Evolutionary conservation across 164 flowering plant species (phyloP).

Genomic region (Nymphaea thermarum): DNA sequence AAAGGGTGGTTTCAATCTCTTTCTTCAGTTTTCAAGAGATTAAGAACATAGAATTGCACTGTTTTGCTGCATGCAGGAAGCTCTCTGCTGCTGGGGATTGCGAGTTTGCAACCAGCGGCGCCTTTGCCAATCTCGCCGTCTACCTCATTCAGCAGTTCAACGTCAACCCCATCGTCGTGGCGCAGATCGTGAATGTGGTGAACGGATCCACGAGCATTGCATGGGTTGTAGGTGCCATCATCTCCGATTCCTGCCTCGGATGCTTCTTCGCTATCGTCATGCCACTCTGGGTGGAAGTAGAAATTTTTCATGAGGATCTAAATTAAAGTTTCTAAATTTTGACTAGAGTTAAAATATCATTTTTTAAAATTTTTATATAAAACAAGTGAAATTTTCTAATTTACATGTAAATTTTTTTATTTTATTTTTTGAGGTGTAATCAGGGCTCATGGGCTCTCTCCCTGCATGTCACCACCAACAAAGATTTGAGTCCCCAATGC

Average conservation of each 20-base stretch:
- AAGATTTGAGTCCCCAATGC: too few relatives aligned
- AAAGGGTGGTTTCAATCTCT: constrained; percentile 22
- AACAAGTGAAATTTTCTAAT: too few relatives aligned
- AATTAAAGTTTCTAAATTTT: too few relatives aligned
- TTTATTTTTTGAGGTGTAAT: too few relatives aligned
- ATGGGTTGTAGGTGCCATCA: constrained; percentile 27
- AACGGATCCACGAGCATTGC: constrained; percentile 19
- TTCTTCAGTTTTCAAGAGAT: constrained; percentile 5
- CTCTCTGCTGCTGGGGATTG: constrained; percentile 12
- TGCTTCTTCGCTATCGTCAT: constrained; percentile 22
- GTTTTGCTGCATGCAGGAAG: background rate
- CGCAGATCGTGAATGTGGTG: constrained; percentile 27
- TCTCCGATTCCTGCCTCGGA: constrained; percentile 34
- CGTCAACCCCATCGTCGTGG: constrained; percentile 26
- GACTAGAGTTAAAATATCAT: too few relatives aligned
- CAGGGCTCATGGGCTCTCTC: too few relatives aligned
- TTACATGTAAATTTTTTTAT: too few relatives aligned
- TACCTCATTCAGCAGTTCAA: constrained; percentile 25
- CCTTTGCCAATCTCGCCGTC: constrained; percentile 24
- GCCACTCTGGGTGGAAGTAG: too few relatives aligned
- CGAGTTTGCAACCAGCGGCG: constrained; percentile 21
- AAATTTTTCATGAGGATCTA: too few relatives aligned
- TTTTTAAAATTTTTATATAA: too few relatives aligned
- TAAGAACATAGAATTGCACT: too few relatives aligned
- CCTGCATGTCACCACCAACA: too few relatives aligned